Evolutionary conservation across 2,329 filamentous ascomycete genomes (phyloP), one percentile per base, ranked within the genome.

Genomic region (Diaporthe humulicola): DNA sequence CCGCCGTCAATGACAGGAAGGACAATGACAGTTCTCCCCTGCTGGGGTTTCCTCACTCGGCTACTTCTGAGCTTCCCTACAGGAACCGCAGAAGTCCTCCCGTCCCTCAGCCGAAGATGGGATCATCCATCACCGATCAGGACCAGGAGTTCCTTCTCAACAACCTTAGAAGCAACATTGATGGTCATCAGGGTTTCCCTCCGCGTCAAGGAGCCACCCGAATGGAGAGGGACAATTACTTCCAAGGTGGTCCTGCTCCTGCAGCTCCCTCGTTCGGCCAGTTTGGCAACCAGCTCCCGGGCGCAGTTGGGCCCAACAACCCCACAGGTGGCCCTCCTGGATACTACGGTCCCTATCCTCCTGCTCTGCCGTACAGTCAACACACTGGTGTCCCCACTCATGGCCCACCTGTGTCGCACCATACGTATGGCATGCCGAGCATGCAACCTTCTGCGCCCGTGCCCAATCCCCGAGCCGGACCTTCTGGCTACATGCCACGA

Each of bases 101-200:
- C 30, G n/a, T 57, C 9, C 67, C 61, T 5, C 28, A 36, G 38
- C 69, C 72, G 15, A 76, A 52, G 30, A 50, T 74, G 19, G n/a
- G 40, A 7, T 73, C 73, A 8, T 56, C 67, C 12, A 66, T 76
- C 7, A 56, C 40, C 48, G 25, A 52, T n/a, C 56, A 76, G 73
- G 73, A 76, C 15, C 71, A 74, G 50, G 74, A 74, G 61, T 73
- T 76, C 28, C 61, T 76, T 2, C 28, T 76, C n/a, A 72, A 73
- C 45, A 74, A 76, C 45, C 36, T 76, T 30, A 72, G 61, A 64
- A 76, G 70, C 42, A 56, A 57, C 64, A 52, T 69, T 28, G 30
- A 28, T 42, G 25, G 60, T 30, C 8, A 30, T 42, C 45, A 33
- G 7, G 38, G 67, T 19, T 61, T 40, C 19, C 54, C 61, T 38